Evolutionary conservation across 257 asterid genomes (phyloP), one percentile per base, ranked within the genome.

Genomic region (Solanum corneliomulleri): DNA sequence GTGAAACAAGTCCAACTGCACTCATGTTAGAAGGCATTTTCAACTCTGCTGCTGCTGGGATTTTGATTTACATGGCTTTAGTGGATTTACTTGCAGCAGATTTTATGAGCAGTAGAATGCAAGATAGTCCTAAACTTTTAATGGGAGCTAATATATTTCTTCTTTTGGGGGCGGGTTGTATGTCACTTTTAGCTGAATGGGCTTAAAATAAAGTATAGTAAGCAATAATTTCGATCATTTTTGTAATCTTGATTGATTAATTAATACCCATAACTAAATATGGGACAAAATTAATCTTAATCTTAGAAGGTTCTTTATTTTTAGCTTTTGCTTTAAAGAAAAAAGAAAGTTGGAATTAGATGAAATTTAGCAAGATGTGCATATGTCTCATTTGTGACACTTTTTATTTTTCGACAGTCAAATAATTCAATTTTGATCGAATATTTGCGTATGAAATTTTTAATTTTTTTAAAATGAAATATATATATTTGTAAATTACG

Each of bases 161-260:
- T 60, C 72, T 87, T 35, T 75, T 83, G 1, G 89, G 89, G 25
- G 89, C 87, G 1, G 85, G 56, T 4, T 83, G 82, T 31, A 87
- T 87, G 89, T 82, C 89, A 23, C 86, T 87, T 58, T 69, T 83
- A 68, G 89, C 89, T 6, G 56, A 41, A 27, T 87, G 89, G 89
- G 89, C 89, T 13, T 87, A 56, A 20, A 56, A 56, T 56, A 20
- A 56, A 18, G 64, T 1, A 52, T 52, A 45, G 56, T 45, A 45
- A 16, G 62, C 7, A 56, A 56, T 56, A 56, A 56, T 56, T 18
- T 18, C 62, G 4, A 18, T 52, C 62, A 52, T 56, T 56, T 56
- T 56, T 18, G 64, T 56, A 7, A 56, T 56, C 64, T 56, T 18
- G 64, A 35, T 35, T 35, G 39, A 56, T 56, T 56, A 56, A 56